Evolutionary conservation across 2,329 filamentous ascomycete species (phyloP), one percentile per base, ranked within the genome.

Genomic region (Phaeophleospora eucalypticola): DNA sequence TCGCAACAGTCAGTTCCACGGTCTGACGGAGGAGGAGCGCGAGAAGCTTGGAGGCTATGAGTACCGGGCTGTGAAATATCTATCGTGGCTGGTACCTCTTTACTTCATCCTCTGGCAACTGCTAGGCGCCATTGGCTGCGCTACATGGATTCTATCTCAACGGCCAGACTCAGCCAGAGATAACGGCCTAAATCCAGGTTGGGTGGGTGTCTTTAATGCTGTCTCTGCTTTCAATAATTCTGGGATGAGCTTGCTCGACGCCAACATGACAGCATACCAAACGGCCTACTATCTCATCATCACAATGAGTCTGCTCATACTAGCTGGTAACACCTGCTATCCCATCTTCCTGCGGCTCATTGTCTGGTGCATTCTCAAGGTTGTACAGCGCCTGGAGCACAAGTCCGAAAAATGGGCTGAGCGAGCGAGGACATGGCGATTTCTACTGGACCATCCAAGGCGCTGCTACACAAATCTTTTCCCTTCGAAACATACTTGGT

Each of bases 201-300:
- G 83, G 82, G 70, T 81, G 2, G 83, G 83, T 34, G 75, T 81
- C 36, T 87, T 86, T 67, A 82, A 84, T 51, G 80, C 79, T 2
- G 76, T 81, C 3, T 84, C 80, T 15, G 83, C 82, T 0, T 87
- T 86, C 65, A 85, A 84, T 65, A 86, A 86, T 55, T 81, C 76
- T n/a, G 82, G 83, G 34, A 84, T 87, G 81, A 79, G 77, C 16
- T 69, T 86, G 29, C 67, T 86, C 10, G 82, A 86, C 60, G 75
- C 77, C 34, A 85, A 84, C 58, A 82, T 87, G 69, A 69, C 78
- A 3, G 78, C 79, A 0, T 84, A 83, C 48, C 75, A 79, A 47
- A 69, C 59, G 0, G 58, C 61, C 20, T 62, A 65, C n/a, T 72
- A 67, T 2, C 65, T 79, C 46, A 57, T 79, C 16, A 48, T 77